phyloP scores from a whole-genome alignment of 2,329 filamentous ascomycete species.

The Phialemoniopsis sp. region DNA sequence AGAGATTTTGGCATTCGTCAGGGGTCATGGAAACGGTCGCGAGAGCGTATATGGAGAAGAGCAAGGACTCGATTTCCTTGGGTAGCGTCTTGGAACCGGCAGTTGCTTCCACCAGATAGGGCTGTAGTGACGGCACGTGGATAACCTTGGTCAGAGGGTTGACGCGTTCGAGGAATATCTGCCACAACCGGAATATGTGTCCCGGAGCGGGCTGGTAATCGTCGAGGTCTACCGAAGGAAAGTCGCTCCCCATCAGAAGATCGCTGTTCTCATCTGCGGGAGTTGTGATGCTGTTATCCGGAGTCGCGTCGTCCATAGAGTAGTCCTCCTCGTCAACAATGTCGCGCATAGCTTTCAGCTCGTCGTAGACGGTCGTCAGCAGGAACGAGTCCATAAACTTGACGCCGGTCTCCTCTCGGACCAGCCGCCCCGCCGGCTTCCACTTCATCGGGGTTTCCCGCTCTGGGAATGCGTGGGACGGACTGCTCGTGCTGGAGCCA shows the following conservation, averaged over 20 bases:
- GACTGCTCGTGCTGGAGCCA: conserved; percentile 10
- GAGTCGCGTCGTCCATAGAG: conserved; percentile 33
- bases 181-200: conserved; percentile 70
- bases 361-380: conserved; percentile 49
- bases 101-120: conserved; percentile 59
- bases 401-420: conserved; percentile 49
- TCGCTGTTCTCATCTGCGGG: conserved; percentile 47
- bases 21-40: conserved; percentile 51
- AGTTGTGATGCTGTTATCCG: conserved; percentile 34
- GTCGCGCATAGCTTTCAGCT: conserved; percentile 56
- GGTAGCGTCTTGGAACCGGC: conserved; percentile 50
- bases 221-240: conserved; percentile 30
- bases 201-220: conserved; percentile 60
- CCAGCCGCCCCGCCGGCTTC: conserved; percentile 46
- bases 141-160: conserved; percentile 71
- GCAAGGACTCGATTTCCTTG: conserved; percentile 54
- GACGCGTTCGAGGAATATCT: conserved; percentile 68
- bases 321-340: conserved; percentile 52
- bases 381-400: conserved; percentile 56
- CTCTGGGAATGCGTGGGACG: conserved; percentile 9
- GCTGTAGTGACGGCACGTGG: conserved; percentile 67
- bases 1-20: conserved; percentile 48
- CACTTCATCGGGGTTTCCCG: conserved; percentile 24
- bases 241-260: conserved; percentile 40
- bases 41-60: conserved; percentile 64